These are phyloP conservation scores for Dactylellina parvicollis DNA, from an alignment of 2,329 filamentous ascomycete species.

Conservation along the genomic window DNA sequence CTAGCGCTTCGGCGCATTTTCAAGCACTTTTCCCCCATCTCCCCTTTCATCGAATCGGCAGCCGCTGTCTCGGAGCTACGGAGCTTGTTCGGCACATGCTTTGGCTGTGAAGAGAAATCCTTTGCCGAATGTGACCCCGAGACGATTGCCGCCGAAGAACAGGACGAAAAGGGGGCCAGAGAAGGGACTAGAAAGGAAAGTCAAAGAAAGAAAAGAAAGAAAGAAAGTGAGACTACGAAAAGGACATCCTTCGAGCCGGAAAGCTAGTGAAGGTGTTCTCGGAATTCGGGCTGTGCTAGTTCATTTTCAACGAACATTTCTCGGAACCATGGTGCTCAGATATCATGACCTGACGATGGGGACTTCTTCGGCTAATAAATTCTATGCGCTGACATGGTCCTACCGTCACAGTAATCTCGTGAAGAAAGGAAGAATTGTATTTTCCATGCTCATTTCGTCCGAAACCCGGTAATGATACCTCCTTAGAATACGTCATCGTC, in stretches of 20 bases:
- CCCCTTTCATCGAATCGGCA: slow-evolving; percentile 6
- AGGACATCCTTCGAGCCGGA: slow-evolving; percentile 44
- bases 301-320: slow-evolving; percentile 43
- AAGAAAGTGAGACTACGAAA: not conserved
- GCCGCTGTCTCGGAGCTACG: slow-evolving; percentile 45
- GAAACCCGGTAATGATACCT: slow-evolving; percentile 1
- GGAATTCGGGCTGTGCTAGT: slow-evolving; percentile 41
- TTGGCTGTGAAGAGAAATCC: slow-evolving; percentile 10
- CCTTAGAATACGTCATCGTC: slow-evolving; percentile 52
- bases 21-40: not conserved
- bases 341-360: not conserved
- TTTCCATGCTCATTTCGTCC: slow-evolving; percentile 15
- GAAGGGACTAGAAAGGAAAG: slow-evolving; percentile 28
- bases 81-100: slow-evolving; percentile 51
- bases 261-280: slow-evolving; percentile 28
- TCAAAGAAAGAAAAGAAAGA: slow-evolving; percentile 12
- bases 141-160: slow-evolving; percentile 29
- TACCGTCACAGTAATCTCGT: slow-evolving; percentile 21
- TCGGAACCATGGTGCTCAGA: slow-evolving; percentile 32
- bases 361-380: slow-evolving; percentile 23
- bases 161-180: slow-evolving; percentile 1
- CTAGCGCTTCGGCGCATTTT: no score
- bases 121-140: slow-evolving; percentile 43
- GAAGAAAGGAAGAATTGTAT: not conserved
- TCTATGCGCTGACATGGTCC: not conserved